phyloP scores from a whole-genome alignment of 108 stramenopile genomes.

The Conticribra weissflogii region DNA sequence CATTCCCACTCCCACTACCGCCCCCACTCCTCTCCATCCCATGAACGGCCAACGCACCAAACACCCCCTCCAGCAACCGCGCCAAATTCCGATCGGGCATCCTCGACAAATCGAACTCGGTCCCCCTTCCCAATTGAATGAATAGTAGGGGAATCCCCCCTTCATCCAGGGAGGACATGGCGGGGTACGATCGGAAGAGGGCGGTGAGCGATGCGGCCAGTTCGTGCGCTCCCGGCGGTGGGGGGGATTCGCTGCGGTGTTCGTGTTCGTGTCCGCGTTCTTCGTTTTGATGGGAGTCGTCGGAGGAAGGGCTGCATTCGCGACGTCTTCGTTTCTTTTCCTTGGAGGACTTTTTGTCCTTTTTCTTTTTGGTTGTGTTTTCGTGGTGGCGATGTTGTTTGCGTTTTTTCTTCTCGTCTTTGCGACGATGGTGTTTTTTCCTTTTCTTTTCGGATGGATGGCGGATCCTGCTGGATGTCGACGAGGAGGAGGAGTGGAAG shows the following conservation, averaged over 20 bases:
- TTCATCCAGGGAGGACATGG: slow-evolving; percentile 44
- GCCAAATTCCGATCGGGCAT: slow-evolving; percentile 51
- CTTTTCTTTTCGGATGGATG: background rate
- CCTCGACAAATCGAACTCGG: slow-evolving; percentile 44
- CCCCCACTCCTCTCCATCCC: slow-evolving; percentile 30
- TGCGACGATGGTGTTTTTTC: slow-evolving; percentile 1
- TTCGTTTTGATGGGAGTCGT: background rate
- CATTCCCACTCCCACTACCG: background rate
- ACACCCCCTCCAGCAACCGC: slow-evolving; percentile 38
- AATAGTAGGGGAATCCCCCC: slow-evolving; percentile 47
- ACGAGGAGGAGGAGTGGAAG: background rate
- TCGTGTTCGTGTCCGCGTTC: background rate
- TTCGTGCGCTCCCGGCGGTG: slow-evolving; percentile 50
- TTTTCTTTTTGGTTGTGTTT: slow-evolving; percentile 14
- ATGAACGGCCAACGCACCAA: slow-evolving; percentile 28
- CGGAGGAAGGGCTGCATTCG: too few relatives aligned
- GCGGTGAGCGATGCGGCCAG: slow-evolving; percentile 38
- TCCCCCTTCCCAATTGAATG: slow-evolving; percentile 39
- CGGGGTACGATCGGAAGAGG: slow-evolving; percentile 41
- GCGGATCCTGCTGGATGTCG: background rate
- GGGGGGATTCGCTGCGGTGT: slow-evolving; percentile 6
- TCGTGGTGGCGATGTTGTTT: background rate
- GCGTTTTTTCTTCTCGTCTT: background rate
- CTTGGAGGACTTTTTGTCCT: slow-evolving; percentile 7
- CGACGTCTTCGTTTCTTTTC: background rate